Percentiles rank a stretch among this genome's conserved stretches.
Conservation (phyloP, 768 basidiomycete genomes). For the Leccinum pellstonianum region DNA sequence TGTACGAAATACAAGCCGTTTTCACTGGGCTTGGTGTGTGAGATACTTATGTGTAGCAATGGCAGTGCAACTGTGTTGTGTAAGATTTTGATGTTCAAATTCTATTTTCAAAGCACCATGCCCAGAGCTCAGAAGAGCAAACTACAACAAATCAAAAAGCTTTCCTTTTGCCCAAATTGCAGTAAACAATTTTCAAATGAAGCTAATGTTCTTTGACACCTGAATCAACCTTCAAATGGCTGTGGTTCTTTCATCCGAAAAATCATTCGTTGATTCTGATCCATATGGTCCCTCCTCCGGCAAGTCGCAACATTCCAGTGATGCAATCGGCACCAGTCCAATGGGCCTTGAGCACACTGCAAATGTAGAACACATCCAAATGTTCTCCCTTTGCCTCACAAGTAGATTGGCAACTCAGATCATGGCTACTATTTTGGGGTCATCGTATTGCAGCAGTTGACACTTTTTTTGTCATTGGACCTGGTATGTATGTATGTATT, state of each 20-base stretch:
- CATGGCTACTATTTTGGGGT: neutral
- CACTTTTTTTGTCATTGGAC: neutral
- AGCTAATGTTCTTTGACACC: neutral
- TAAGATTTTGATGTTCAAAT: too few species aligned
- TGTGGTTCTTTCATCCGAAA: neutral
- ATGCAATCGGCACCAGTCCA: too few species aligned
- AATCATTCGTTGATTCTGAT: too few species aligned
- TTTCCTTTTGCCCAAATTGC: neutral
- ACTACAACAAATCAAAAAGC: neutral
- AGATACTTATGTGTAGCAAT: too few species aligned
- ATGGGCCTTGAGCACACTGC: too few species aligned
- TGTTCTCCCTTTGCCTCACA: neutral
- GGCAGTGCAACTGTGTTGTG: too few species aligned
- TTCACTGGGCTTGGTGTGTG: too few species aligned
- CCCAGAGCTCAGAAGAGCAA: neutral
- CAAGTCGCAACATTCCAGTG: too few species aligned
- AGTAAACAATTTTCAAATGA: neutral
- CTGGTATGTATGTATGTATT: neutral
- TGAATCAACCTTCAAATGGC: neutral
- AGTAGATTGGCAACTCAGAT: neutral
- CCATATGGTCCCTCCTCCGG: too few species aligned
- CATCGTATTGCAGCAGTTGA: neutral
- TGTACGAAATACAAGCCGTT: too few species aligned
- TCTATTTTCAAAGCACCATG: neutral
- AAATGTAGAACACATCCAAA: neutral